Evolutionary conservation across 768 basidiomycete species (phyloP), one percentile per base, ranked within the genome.

Genomic region (Auricularia sp.): DNA sequence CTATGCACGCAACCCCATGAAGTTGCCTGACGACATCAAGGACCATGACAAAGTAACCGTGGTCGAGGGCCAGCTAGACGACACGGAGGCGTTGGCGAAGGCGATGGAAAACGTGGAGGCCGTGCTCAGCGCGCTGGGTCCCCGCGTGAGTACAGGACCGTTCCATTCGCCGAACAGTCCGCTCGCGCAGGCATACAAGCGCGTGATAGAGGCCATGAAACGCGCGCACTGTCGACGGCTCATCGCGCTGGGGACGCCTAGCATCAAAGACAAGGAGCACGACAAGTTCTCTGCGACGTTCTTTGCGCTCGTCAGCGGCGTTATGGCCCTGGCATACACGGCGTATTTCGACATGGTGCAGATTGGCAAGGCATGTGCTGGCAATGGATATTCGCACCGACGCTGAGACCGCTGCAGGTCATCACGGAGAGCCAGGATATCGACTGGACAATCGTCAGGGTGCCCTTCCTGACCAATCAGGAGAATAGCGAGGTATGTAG

Each of bases 361-460:
- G 13, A 7, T 65, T 33, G 54, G 63, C 64, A 62, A 65, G 18
- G 34, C 18, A 18, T 18, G 47, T 18, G 56, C 16, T 58, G 63
- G 21, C n/a, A 29, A 2, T 42, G 14, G 35, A 34, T 11, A 11
- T 34, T 29, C 79, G 42, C 8, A 85, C 81, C 1, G 80, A 87
- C 64, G 88, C 86, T 18, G 77, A 86, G 61, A 77, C 75, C 14
- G 77, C 89, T 42, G 78, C 83, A 11, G 74, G 34, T 59, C 24
- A 34, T 59, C 56, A 59, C 72, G 14, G 74, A 81, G 65, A 81
- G 80, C 13, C 76, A 75, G 0, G 78, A 81, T 21, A 69, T 89
- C 18, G 82, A 85, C 29, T 90, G 87, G 86, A 90, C 87, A 6
- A 82, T 90, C 56, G 84, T 79, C 36, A 78, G 89, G 39, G 87